Percentiles rank a stretch among this genome's conserved stretches.
Evolutionary conservation across 306 rosid species (phyloP).

Genomic region (Dalbergia cultrata): DNA sequence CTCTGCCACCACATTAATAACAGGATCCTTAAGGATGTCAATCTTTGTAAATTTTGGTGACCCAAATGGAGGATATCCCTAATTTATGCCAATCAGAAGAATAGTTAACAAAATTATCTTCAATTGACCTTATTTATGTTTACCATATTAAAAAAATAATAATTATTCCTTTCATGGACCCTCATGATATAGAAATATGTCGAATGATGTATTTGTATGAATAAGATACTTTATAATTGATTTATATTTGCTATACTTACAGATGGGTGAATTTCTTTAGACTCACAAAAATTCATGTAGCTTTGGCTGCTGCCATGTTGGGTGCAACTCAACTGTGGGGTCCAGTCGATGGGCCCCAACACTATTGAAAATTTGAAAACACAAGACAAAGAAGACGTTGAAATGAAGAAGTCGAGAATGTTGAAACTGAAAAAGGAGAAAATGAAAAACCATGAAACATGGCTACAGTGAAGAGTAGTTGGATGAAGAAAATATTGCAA

Average conservation of each 20-base stretch:
- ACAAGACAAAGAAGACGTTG: too few species aligned
- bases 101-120: background rate
- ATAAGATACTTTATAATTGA: background rate
- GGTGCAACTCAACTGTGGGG: slow-evolving; percentile 10
- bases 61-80: slow-evolving; percentile 35
- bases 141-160: background rate
- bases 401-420: too few species aligned
- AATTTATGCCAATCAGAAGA: too few species aligned
- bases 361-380: too few species aligned
- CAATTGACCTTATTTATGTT: background rate
- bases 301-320: slow-evolving; percentile 22
- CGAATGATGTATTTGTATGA: background rate
- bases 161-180: background rate
- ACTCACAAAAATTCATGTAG: slow-evolving; percentile 22
- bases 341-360: too few species aligned
- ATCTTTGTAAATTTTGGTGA: too few species aligned
- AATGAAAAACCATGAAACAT: too few species aligned
- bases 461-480: too few species aligned
- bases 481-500: too few species aligned
- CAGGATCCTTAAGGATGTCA: slow-evolving; percentile 20
- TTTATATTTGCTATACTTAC: too few species aligned
- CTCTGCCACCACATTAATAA: background rate
- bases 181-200: background rate
- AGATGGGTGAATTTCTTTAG: slow-evolving; percentile 30
- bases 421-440: too few species aligned